Percentiles rank a stretch among this genome's conserved stretches.
These are phyloP conservation scores for Botrytis pseudocinerea DNA, from an alignment of 2,329 filamentous ascomycete genomes.

Conservation along the genomic window DNA sequence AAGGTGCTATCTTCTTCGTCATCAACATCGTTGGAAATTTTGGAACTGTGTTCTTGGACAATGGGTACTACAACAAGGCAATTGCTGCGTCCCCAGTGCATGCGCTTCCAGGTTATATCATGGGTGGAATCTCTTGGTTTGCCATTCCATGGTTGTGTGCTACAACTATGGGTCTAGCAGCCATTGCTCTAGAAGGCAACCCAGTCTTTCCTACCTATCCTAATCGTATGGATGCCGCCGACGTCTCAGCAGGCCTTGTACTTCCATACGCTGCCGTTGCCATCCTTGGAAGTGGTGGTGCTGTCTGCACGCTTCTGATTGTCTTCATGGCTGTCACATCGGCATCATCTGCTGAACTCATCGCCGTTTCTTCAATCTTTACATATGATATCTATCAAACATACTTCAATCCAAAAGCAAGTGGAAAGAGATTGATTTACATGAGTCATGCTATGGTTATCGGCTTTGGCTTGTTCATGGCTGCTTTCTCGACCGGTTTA, in stretches of 20 bases:
- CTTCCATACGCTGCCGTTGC: constrained; percentile 84
- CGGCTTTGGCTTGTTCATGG: constrained; percentile 75
- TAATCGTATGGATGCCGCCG: constrained; percentile 67
- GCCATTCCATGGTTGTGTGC: constrained; percentile 89
- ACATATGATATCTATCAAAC: constrained; percentile 89
- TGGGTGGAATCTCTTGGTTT: constrained; percentile 83
- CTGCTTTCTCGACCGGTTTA: constrained; percentile 70
- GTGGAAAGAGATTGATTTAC: constrained; percentile 74
- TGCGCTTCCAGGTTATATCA: constrained; percentile 82
- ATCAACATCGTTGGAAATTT: constrained; percentile 89
- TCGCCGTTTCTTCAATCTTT: constrained; percentile 83
- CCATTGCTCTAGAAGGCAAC: constrained; percentile 74
- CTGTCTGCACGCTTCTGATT: constrained; percentile 74
- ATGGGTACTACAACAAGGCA: constrained; percentile 91
- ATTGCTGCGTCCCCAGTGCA: constrained; percentile 85
- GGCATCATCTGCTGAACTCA: constrained; percentile 78
- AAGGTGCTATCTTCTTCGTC: constrained; percentile 86
- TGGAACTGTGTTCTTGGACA: constrained; percentile 76
- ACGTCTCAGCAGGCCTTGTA: constrained; percentile 81
- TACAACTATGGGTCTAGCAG: constrained; percentile 83
- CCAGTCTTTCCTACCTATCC: constrained; percentile 72
- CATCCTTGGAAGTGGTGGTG: constrained; percentile 78
- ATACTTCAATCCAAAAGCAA: constrained; percentile 77
- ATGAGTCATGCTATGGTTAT: constrained; percentile 75
- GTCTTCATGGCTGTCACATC: constrained; percentile 86